phyloP scores from a whole-genome alignment of 306 rosid species.

The Notholithocarpus densiflorus region DNA sequence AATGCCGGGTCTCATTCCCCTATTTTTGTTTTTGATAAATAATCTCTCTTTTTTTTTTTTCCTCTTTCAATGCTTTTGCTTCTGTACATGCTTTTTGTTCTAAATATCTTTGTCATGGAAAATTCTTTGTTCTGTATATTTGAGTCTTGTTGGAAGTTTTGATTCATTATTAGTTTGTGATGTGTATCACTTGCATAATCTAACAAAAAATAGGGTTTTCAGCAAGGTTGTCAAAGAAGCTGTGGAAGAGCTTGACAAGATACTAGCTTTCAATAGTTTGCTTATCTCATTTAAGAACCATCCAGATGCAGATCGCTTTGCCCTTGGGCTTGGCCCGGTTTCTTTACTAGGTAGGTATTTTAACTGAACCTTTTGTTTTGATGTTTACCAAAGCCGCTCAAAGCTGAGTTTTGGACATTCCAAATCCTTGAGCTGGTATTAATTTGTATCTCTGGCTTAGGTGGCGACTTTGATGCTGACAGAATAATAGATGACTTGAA shows the following conservation, averaged over 20 bases:
- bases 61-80: not conserved
- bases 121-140: not conserved
- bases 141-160: constrained; percentile 8
- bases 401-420: constrained; percentile 4
- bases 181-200: constrained; percentile 11
- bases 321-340: constrained; percentile 85
- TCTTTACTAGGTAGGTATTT: constrained; percentile 64
- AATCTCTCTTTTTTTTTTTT: not conserved
- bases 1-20: not conserved
- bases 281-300: constrained; percentile 80
- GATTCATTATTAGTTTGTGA: not conserved
- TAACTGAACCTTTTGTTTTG: not conserved
- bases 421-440: constrained; percentile 17
- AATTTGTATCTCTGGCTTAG: constrained; percentile 44
- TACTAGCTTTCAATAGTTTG: constrained; percentile 58
- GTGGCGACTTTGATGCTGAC: constrained; percentile 74
- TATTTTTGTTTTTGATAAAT: not conserved
- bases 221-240: constrained; percentile 63
- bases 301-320: constrained; percentile 65
- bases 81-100: constrained; percentile 12
- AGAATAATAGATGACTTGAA: constrained; percentile 83
- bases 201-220: constrained; percentile 39
- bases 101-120: not conserved
- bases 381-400: not conserved
- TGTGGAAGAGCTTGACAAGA: constrained; percentile 68